Evolutionary conservation across 495 filamentous ascomycete species (phyloP).

Genomic region (Penicillium parvum): DNA sequence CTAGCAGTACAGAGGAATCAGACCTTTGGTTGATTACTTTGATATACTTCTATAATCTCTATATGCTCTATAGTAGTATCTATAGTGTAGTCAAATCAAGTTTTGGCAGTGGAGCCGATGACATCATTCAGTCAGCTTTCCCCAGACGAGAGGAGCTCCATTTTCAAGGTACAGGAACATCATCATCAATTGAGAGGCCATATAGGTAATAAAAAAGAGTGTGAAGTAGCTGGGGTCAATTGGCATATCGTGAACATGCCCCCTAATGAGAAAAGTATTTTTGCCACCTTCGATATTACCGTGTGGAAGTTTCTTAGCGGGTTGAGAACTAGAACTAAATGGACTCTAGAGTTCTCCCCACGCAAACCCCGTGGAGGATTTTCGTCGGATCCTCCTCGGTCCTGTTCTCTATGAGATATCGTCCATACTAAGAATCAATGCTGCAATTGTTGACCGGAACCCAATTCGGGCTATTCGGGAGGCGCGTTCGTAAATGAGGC

Average conservation of each 20-base stretch:
- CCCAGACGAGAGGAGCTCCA: constrained; percentile 8
- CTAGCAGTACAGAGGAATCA: neutral
- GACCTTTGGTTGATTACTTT: no score
- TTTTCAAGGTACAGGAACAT: neutral
- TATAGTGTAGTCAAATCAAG: neutral
- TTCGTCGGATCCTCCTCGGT: neutral
- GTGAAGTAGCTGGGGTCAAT: neutral
- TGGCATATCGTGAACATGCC: no score
- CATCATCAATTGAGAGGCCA: neutral
- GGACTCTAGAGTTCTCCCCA: no score
- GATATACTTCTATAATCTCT: no score
- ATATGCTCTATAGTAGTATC: no score
- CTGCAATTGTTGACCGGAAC: neutral
- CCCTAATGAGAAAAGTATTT: no score
- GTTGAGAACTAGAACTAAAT: no score
- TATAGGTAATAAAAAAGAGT: neutral
- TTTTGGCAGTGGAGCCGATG: neutral
- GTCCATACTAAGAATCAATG: no score
- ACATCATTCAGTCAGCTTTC: constrained; percentile 15
- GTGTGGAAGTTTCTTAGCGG: no score
- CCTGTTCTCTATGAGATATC: no score
- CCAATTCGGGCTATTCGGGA: neutral
- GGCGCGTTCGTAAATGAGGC: neutral
- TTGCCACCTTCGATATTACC: no score
- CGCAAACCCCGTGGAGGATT: neutral